These are phyloP conservation scores for Kalmusia sp. DNA, from an alignment of 2,329 filamentous ascomycete species.

Conservation along the genomic window DNA sequence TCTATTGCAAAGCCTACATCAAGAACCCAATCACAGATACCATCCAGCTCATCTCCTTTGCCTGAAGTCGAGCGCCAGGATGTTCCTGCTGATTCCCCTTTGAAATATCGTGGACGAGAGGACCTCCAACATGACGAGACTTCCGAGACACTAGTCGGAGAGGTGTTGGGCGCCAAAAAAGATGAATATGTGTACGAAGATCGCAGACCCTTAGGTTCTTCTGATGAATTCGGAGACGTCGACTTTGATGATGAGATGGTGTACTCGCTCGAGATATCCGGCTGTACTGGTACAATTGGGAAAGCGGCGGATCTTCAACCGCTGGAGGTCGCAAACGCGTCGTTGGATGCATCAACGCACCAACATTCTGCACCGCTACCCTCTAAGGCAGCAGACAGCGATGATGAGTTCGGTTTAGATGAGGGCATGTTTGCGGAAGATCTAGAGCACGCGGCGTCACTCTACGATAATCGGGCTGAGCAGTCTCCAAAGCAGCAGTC, in stretches of 20 bases:
- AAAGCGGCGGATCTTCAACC: conserved; percentile 15
- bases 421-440: conserved; percentile 63
- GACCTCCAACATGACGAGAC: conserved; percentile 11
- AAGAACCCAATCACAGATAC: conserved; percentile 34
- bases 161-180: conserved; percentile 5
- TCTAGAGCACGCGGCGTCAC: conserved; percentile 63
- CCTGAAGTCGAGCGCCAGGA: conserved; percentile 40
- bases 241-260: conserved; percentile 46
- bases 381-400: conserved; percentile 25
- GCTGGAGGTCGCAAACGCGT: conserved; percentile 13
- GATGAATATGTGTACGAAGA: conserved; percentile 9
- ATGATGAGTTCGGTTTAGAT: conserved; percentile 55
- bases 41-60: conserved; percentile 57
- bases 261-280: conserved; percentile 35
- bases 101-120: conserved; percentile 33
- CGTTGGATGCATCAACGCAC: conserved; percentile 3
- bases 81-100: conserved; percentile 35
- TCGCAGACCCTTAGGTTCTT: conserved; percentile 28
- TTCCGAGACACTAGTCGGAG: conserved; percentile 16
- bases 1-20: conserved; percentile 44
- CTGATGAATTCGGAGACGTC: conserved; percentile 44
- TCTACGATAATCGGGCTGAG: conserved; percentile 58
- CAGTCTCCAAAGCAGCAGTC: conserved; percentile 15
- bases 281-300: conserved; percentile 9
- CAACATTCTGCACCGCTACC: conserved; percentile 1